phyloP scores from a whole-genome alignment of 805 yeast genomes.

The Zygosaccharomyces siamensis region DNA sequence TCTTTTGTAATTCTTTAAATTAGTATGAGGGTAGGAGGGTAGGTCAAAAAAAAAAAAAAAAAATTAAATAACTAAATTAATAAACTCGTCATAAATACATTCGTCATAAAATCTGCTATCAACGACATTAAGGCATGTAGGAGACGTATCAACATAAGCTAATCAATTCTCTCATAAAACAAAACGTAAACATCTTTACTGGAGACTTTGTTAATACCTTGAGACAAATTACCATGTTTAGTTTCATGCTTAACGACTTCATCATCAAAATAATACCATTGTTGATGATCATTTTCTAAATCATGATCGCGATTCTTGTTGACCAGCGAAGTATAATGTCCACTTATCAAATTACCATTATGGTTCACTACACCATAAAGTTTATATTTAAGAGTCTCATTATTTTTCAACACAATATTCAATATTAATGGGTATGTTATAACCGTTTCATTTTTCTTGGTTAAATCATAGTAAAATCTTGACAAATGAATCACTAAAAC shows the following conservation, averaged over 20 bases:
- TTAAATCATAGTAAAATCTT: constrained; percentile 57
- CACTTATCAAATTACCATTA: constrained; percentile 62
- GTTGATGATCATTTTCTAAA: constrained; percentile 35
- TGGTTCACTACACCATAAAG: constrained; percentile 66
- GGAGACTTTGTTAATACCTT: constrained; percentile 37
- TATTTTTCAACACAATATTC: constrained; percentile 42
- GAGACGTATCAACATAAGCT: not conserved
- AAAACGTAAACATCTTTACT: constrained; percentile 64
- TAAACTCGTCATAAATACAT: not conserved
- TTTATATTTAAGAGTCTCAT: constrained; percentile 41
- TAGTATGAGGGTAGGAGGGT: no score
- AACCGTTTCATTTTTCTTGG: constrained; percentile 48
- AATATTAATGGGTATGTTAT: constrained; percentile 54
- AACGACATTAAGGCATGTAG: not conserved
- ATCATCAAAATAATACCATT: constrained; percentile 76
- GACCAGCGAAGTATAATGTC: constrained; percentile 70
- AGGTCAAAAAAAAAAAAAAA: no score
- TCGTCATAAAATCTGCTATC: not conserved
- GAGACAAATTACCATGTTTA: constrained; percentile 44
- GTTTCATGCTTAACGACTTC: constrained; percentile 47
- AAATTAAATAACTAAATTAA: no score
- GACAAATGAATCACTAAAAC: constrained; percentile 79
- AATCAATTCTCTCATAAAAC: constrained; percentile 48
- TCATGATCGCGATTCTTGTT: constrained; percentile 42
- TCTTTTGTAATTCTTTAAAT: no score